These are phyloP conservation scores for Chaetothyriales sp. DNA, from an alignment of 2,329 filamentous ascomycete genomes.

Conservation along the genomic window DNA sequence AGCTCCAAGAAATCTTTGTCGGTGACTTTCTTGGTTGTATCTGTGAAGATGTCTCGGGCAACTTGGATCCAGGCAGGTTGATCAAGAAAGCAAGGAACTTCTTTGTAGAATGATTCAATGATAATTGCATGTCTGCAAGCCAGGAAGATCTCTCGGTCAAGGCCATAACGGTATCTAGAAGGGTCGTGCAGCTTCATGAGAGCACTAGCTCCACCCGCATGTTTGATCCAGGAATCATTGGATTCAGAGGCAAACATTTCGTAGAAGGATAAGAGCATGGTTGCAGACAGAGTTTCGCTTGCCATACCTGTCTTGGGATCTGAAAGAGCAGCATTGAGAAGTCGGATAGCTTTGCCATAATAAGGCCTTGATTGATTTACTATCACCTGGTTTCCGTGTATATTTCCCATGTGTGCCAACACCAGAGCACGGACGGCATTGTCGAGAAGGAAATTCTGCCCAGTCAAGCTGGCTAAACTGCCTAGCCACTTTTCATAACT, in stretches of 20 bases:
- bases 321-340: constrained; percentile 20
- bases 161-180: constrained; percentile 20
- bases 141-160: constrained; percentile 23
- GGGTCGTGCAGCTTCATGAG: constrained; percentile 24
- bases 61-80: constrained; percentile 23
- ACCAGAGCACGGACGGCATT: constrained; percentile 19
- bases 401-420: constrained; percentile 19
- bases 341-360: constrained; percentile 21
- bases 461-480: constrained; percentile 12
- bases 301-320: constrained; percentile 19
- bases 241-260: constrained; percentile 25
- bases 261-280: constrained; percentile 23
- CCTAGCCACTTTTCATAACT: constrained; percentile 13
- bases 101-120: constrained; percentile 21
- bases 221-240: constrained; percentile 24
- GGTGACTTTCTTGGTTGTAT: constrained; percentile 9
- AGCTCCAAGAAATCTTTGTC: constrained; percentile 8
- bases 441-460: constrained; percentile 12
- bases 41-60: constrained; percentile 19
- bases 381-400: constrained; percentile 13
- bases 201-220: constrained; percentile 22
- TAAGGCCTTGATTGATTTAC: constrained; percentile 20
- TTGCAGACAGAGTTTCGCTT: constrained; percentile 22
- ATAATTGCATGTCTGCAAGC: constrained; percentile 24
- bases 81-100: constrained; percentile 23